Evolutionary conservation across 108 stramenopile species (phyloP).

Genomic region (Nannochloropsis salina): DNA sequence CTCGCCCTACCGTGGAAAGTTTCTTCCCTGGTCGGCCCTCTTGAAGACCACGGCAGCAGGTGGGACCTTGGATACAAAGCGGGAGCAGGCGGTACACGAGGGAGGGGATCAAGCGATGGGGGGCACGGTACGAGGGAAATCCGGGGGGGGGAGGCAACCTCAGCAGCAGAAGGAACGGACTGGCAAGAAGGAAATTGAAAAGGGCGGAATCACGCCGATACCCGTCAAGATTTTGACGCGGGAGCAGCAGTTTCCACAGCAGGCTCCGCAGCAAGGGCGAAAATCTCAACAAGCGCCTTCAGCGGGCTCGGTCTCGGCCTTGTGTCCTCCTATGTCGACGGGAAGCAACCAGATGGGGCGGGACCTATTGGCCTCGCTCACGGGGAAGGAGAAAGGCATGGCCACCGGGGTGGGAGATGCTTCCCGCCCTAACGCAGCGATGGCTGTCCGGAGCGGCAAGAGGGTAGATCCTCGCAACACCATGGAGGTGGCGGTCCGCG

Average conservation of each 20-base stretch:
- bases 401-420: too few species aligned
- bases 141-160: neutral
- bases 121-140: neutral
- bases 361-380: neutral
- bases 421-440: neutral
- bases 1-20: constrained; percentile 68
- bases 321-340: neutral
- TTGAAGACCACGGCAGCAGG: neutral
- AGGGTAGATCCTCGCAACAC: neutral
- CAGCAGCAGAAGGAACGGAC: neutral
- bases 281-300: neutral
- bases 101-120: neutral
- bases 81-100: neutral
- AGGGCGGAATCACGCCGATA: neutral
- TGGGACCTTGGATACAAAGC: neutral
- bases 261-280: neutral
- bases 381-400: constrained; percentile 19
- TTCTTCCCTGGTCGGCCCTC: neutral
- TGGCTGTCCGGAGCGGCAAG: neutral
- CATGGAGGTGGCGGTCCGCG: neutral
- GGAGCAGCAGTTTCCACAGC: neutral
- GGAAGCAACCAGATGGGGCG: neutral
- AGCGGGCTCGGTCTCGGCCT: neutral
- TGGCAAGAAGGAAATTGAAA: neutral
- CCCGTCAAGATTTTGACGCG: neutral